Evolutionary conservation across 495 filamentous ascomycete species (phyloP), one percentile per base, ranked within the genome.

Genomic region (Immersiella caudata): DNA sequence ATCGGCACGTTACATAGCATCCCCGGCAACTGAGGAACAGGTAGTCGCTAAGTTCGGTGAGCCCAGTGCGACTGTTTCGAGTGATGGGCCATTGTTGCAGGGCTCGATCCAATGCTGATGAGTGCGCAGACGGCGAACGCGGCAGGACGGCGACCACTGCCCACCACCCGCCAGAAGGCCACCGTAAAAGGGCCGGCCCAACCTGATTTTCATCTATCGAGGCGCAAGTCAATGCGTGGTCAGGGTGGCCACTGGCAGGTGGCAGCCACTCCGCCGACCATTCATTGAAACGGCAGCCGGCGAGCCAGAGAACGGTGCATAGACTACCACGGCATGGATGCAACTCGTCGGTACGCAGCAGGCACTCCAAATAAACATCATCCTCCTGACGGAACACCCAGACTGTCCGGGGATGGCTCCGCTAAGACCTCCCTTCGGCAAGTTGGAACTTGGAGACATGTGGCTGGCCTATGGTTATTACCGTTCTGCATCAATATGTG

Each of bases 11-110:
- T 27, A 33, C 56, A 33, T 59, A 58, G 21, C 2, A 58, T 26
- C 62, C n/a, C 24, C 18, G 62, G 51, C 26, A 25, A 4, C 51
- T 24, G 51, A 26, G 46, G 46, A 0, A 21, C n/a, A n/a, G n/a
- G n/a, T 18, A 56, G 20, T 56, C 22, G 62, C 62, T 40, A 65
- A 57, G 29, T 65, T 65, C 62, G 22, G 62, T 57, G 54, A 21
- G 18, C 21, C 24, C 33, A 40, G 63, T 65, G 51, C 62, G 27
- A 65, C 62, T 65, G 62, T 65, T 65, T 65, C 40, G 56, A 54
- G 56, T 54, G 51, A 56, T 50, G 26, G 49, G 40, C 40, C 61
- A 20, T 36, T 57, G 54, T 26, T 27, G 54, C 54, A 57, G 54
- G 22, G 54, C 26, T 16, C 8, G 26, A 36, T 35, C 52, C 52